phyloP scores from a whole-genome alignment of 2,329 filamentous ascomycete genomes.

The Aspergillus awamori region DNA sequence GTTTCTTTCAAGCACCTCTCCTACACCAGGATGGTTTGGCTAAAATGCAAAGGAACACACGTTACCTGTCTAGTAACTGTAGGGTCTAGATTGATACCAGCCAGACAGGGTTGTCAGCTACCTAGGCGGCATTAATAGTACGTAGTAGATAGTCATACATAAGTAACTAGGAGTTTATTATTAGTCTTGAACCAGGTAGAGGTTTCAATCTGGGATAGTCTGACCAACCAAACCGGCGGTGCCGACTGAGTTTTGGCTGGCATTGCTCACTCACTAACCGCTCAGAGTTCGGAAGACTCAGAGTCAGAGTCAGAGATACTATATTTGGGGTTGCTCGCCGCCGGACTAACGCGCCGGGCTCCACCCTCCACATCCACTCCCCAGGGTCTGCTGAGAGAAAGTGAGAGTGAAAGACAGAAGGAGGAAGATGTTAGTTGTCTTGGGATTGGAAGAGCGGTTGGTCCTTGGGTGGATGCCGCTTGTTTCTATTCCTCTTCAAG shows the following conservation, averaged over 20 bases:
- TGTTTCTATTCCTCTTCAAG: not conserved
- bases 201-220: not conserved
- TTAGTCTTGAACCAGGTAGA: not conserved
- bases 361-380: slow-evolving; percentile 12
- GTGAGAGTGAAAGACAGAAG: no score
- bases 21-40: no score
- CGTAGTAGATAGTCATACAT: no score
- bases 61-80: no score
- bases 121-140: no score
- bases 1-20: no score
- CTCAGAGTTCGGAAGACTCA: no score
- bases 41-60: no score
- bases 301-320: not conserved
- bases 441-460: slow-evolving; percentile 4
- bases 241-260: not conserved
- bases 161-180: not conserved
- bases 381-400: slow-evolving; percentile 1
- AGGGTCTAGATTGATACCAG: no score
- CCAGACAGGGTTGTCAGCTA: no score
- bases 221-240: not conserved
- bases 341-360: slow-evolving; percentile 12
- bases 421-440: not conserved
- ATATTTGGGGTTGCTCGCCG: slow-evolving; percentile 1
- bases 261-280: no score
- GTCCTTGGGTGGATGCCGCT: not conserved